A percentile compares a stretch with the other conserved stretches of the same genome.
These are phyloP conservation scores for Aspergillus sp. DNA, from an alignment of 2,329 filamentous ascomycete genomes.

Conservation along the genomic window DNA sequence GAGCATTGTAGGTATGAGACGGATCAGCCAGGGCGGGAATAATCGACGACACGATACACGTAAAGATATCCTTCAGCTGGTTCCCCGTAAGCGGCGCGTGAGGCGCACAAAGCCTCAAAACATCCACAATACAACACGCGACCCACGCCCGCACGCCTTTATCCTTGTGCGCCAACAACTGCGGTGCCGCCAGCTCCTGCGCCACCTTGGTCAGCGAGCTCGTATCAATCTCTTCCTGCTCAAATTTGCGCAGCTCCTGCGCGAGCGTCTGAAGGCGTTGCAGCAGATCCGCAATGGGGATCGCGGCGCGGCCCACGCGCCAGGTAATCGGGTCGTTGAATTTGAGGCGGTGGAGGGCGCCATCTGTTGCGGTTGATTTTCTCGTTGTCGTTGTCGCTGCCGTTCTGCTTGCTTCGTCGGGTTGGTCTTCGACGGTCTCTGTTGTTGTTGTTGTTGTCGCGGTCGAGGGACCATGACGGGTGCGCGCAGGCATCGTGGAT, in stretches of 20 bases:
- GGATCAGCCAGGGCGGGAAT: conserved; percentile 80
- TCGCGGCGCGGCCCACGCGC: conserved; percentile 75
- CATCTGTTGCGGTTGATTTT: neutral
- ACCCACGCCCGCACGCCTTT: conserved; percentile 84
- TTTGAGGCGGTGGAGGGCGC: conserved; percentile 45
- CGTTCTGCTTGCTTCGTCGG: conserved; percentile 20
- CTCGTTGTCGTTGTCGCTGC: neutral
- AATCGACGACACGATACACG: conserved; percentile 72
- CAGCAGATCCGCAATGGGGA: conserved; percentile 73
- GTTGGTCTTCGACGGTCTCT: conserved; percentile 14
- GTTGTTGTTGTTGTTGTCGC: conserved; percentile 7
- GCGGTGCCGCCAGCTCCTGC: conserved; percentile 72
- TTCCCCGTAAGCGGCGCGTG: conserved; percentile 86
- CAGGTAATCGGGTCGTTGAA: conserved; percentile 86
- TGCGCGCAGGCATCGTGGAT: conserved; percentile 37
- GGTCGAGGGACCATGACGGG: conserved; percentile 29
- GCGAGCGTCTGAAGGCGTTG: conserved; percentile 70
- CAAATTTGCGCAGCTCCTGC: conserved; percentile 73
- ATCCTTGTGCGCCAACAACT: conserved; percentile 84
- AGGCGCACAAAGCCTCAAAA: conserved; percentile 84
- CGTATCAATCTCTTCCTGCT: conserved; percentile 76
- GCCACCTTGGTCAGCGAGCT: conserved; percentile 78
- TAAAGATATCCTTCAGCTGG: conserved; percentile 95
- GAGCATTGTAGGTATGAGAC: conserved; percentile 79
- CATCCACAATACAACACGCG: conserved; percentile 83